Base-by-base conservation (phyloP, 2,329 filamentous ascomycete species). In the Rasamsonia emersonii region DNA sequence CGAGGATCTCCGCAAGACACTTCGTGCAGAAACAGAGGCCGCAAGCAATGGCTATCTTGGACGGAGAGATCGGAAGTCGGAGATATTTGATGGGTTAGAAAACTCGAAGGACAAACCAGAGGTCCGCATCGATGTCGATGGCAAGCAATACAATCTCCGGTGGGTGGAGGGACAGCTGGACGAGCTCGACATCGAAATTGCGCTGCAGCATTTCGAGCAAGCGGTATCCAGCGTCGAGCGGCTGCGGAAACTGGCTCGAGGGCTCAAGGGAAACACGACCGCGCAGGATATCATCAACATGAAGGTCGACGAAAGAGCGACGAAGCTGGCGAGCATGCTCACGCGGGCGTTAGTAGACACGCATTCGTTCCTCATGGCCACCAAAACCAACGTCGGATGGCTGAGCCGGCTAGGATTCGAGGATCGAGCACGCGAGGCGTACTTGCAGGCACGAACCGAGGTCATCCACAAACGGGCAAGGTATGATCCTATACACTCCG, bases 151-250 rank as follows among this genome's bases (percentile, higher is more conserved):
- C 54, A 95, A 91, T 53, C 71, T 98, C 28, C 82, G 89, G 32
- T 95, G 86, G 86, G 86, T 98, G 0, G 91, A 98, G 56, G 77
- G 79, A 32, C 86, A 96, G 60, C 83, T 98, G 57, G 91, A 98
- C 52, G 86, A 93, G 51, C 74, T 98, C 4, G 91, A 98, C 51
- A 96, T 96, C 47, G 82, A 93, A 47, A 88, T 98, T 49, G 89
- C 91, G 0, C 70, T 95, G 30, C 89, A 96, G 54, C 74, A 76
- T 24, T 91, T 94, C 43, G 86, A 95, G 47, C 74, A 79, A 13
- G 83, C 91, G 0, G 91, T 96, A 0, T 70, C 72, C 4, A 76
- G 80, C 18, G 82, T 95, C 1, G 91, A 96, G 58, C 86, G 84
- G 50, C 70, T 98, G 23, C 82, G 88, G 46, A 74, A 73, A 26